Percentiles rank a stretch among this genome's conserved stretches.
These are phyloP conservation scores for Lepiota brunneoincarnata DNA, from an alignment of 768 basidiomycete genomes.

Conservation along the genomic window DNA sequence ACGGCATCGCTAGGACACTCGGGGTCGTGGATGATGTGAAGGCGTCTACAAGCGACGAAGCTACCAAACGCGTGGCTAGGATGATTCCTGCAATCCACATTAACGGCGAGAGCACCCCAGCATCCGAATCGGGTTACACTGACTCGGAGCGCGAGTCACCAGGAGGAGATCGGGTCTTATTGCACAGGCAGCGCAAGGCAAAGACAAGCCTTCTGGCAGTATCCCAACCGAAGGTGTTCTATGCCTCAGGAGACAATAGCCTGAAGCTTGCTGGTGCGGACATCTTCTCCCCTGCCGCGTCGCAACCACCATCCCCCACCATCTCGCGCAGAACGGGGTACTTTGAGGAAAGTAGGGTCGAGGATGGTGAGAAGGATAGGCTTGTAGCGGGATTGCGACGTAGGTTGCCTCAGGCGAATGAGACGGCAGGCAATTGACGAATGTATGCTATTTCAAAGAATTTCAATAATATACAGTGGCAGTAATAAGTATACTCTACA, in stretches of 20 bases:
- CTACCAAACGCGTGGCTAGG: constrained; percentile 29
- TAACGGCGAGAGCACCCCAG: constrained; percentile 22
- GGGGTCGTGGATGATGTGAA: constrained; percentile 74
- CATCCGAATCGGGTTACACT: constrained; percentile 18
- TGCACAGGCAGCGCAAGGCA: neutral
- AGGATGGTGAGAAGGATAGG: constrained; percentile 18
- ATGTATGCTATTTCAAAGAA: neutral
- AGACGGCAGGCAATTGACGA: neutral
- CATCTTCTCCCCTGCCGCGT: constrained; percentile 69
- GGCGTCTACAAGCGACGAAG: constrained; percentile 66
- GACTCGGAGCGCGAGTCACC: constrained; percentile 24
- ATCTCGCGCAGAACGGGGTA: constrained; percentile 35
- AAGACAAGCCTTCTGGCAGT: neutral
- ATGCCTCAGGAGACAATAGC: constrained; percentile 44
- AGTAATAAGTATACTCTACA: constrained; percentile 13
- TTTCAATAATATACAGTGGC: constrained; percentile 5
- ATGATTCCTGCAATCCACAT: constrained; percentile 31
- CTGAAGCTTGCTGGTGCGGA: constrained; percentile 66
- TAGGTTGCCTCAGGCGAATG: neutral
- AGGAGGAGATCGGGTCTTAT: neutral
- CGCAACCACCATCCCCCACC: constrained; percentile 64
- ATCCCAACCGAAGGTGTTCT: constrained; percentile 40
- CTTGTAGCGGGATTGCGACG: constrained; percentile 12
- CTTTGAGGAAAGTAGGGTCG: constrained; percentile 16
- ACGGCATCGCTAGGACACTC: constrained; percentile 79